Evolutionary conservation across 2,329 filamentous ascomycete genomes (phyloP), one percentile per base, ranked within the genome.

Genomic region (Zymoseptoria tritici): DNA sequence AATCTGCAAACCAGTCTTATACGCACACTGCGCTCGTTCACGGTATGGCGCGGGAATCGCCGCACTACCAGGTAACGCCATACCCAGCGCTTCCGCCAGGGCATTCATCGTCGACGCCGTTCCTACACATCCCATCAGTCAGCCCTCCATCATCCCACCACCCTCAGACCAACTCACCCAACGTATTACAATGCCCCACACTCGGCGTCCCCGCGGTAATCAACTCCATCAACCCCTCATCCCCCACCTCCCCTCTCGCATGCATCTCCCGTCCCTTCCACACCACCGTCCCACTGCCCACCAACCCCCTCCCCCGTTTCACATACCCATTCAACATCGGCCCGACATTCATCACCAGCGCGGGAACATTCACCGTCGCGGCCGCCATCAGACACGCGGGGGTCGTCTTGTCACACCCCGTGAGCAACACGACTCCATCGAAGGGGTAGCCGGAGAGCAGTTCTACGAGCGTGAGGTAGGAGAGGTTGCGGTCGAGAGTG

Each of bases 81-180:
- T 71, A 7, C 69, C 69, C 7, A 70, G 57, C 11, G 69, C 69
- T 60, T 71, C 69, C 1, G 68, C 68, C 0, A 71, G 56, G 26
- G 69, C 69, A 53, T 71, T 71, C 69, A 71, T 70, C 9, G 69
- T 71, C 29, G 67, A 70, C 1, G 69, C 69, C 5, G 69, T 71
- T 0, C 36, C 36, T 42, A 3, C 11, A 42, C 36, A 42, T 6
- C 36, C 16, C 11, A 1, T n/a, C n/a, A 6, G 36, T 42, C 36
- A 42, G 36, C 36, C 16, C 9, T 22, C 1, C 36, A 42, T 6
- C 36, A 16, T 16, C 36, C 16, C 36, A 16, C 11, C 36, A 42
- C 36, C 36, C 36, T 13, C 36, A 11, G 8, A 36, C 6, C 11
- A 5, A 16, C 36, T 42, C 11, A 42, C 69, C 69, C 67, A 71